A percentile compares a stretch with the other conserved stretches of the same genome.
Conservation (phyloP, 2,329 filamentous ascomycete species). For the Venturia carpophila region DNA sequence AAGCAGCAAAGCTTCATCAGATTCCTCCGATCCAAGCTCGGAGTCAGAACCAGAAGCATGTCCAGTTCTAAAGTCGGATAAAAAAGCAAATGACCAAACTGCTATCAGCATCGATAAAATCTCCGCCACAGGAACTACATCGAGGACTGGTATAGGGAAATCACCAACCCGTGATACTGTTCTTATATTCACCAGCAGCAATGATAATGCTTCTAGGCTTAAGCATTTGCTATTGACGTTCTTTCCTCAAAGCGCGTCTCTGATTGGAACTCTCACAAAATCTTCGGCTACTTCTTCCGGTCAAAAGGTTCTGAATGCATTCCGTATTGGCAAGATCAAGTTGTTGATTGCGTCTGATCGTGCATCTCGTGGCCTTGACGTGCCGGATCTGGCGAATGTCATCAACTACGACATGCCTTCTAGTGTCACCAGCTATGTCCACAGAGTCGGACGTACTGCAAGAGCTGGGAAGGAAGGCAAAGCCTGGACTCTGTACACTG, state of each 20-base stretch:
- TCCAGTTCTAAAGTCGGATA: not conserved
- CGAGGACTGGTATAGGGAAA: not conserved
- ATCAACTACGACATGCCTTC: conserved; percentile 89
- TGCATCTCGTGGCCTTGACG: conserved; percentile 83
- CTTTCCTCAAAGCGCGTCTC: conserved; percentile 47
- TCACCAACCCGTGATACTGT: conserved; percentile 30
- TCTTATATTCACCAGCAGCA: conserved; percentile 85
- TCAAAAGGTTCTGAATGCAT: conserved; percentile 59
- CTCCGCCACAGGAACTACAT: not conserved
- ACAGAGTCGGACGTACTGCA: conserved; percentile 85
- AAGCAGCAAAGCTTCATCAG: conserved; percentile 15
- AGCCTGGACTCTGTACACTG: conserved; percentile 80
- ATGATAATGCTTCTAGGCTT: conserved; percentile 80
- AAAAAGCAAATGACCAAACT: not conserved
- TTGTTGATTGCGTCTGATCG: conserved; percentile 87
- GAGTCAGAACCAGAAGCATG: not conserved
- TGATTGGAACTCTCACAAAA: conserved; percentile 66
- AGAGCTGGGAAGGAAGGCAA: conserved; percentile 67
- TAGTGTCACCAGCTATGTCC: conserved; percentile 75
- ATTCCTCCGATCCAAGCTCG: conserved; percentile 4
- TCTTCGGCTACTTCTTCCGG: conserved; percentile 66
- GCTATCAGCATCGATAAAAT: not conserved
- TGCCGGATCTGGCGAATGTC: conserved; percentile 71
- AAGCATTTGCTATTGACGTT: conserved; percentile 67
- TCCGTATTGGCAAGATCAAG: conserved; percentile 52